Evolutionary conservation across 306 rosid species (phyloP), one percentile per base, ranked within the genome.

Genomic region (Leucaena leucocephala): DNA sequence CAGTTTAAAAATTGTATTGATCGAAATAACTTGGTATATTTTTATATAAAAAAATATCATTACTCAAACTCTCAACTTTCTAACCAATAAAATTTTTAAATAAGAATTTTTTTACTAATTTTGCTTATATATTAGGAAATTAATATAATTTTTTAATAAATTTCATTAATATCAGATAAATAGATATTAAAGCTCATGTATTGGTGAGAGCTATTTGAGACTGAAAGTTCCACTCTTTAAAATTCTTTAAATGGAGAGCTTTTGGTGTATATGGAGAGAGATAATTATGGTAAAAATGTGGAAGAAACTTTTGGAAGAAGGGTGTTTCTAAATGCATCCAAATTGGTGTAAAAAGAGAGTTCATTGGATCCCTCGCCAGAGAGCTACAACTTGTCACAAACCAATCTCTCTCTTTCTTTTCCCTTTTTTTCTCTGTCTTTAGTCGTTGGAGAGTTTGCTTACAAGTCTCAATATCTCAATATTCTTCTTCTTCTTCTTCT

Each of bases 351-450:
- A 11, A 21, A 27, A 34, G 40, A 61, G 40, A 5, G 40, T 33
- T 86, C 92, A 81, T 85, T 69, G 89, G 92, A 89, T 89, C 92
- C 85, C 72, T 76, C 84, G 76, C 76, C 88, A 4, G 17, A 21
- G 39, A 12, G 49, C 58, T 64, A 61, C 76, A 42, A 0, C 72
- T 9, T 66, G 75, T 38, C 70, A 38, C 46, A n/a, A 12, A 67
- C 59, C 27, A 27, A 27, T 38, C 42, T 54, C 78, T 35, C 62
- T 70, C 57, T 46, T 54, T 17, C 5, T 4, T 38, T 38, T 38
- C 5, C n/a, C 42, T 38, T 38, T 42, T 42, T 7, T 42, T 27
- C 27, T 27, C 1, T 27, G 27, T 27, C 9, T 42, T 7, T 42
- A 8, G 45, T 42, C 45, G 14, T 76, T 14, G 1, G 42, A 49